These are phyloP conservation scores for Exserohilum rostratum DNA, from an alignment of 2,329 filamentous ascomycete species.

Conservation along the genomic window DNA sequence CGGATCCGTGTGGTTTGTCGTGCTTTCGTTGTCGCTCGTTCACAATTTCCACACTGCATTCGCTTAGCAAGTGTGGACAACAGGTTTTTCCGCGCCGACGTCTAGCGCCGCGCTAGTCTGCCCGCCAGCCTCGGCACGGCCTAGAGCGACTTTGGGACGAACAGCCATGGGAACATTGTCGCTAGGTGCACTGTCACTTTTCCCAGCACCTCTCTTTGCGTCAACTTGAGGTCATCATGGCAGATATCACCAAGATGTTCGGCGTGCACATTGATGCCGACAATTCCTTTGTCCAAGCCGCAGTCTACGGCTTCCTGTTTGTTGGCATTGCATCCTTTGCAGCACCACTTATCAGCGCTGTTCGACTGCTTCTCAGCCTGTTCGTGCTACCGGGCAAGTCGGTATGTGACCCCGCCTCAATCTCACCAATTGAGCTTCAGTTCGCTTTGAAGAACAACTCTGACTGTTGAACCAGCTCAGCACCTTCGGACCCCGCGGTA, in stretches of 20 bases:
- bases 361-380: conserved; percentile 55
- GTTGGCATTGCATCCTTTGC: conserved; percentile 40
- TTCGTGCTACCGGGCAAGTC: conserved; percentile 57
- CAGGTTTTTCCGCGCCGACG: conserved; percentile 13
- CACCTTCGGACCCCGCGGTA: conserved; percentile 88
- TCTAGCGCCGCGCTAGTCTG: conserved; percentile 9
- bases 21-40: conserved; percentile 28
- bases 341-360: conserved; percentile 52
- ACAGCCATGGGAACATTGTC: not conserved
- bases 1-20: conserved; percentile 45
- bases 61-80: conserved; percentile 15
- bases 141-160: conserved; percentile 4
- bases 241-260: conserved; percentile 29
- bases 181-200: not conserved
- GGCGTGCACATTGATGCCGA: conserved; percentile 43
- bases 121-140: conserved; percentile 14
- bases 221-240: conserved; percentile 13
- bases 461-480: conserved; percentile 64
- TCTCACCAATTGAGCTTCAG: too few species aligned
- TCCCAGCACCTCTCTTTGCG: not conserved
- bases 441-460: not conserved
- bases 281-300: conserved; percentile 34
- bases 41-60: conserved; percentile 19
- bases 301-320: conserved; percentile 37
- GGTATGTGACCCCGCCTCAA: conserved; percentile 38